Conservation (phyloP, 2,329 filamentous ascomycete genomes). For the Mariannaea elegans region DNA sequence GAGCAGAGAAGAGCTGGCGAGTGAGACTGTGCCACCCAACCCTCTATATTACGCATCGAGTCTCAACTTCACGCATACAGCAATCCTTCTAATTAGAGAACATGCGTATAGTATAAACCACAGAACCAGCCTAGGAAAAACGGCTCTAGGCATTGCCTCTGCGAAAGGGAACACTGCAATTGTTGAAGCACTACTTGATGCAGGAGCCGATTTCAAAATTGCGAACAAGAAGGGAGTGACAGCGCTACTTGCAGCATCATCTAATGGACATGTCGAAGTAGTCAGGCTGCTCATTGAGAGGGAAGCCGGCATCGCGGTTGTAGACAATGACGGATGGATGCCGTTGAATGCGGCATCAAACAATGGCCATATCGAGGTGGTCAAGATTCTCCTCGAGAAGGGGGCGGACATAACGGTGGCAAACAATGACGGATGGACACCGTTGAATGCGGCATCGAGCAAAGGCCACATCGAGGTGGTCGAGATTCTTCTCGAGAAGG, state of each 20-base stretch:
- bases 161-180: neutral
- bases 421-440: no score
- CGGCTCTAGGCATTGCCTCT: neutral
- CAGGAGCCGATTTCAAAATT: neutral
- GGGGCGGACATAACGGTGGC: neutral
- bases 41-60: neutral
- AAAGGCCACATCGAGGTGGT: no score
- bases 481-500: neutral
- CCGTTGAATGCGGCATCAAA: neutral
- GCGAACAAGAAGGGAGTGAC: neutral
- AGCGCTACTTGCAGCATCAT: neutral
- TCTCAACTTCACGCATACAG: neutral
- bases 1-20: neutral
- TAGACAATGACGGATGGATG: neutral
- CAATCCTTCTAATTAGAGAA: neutral
- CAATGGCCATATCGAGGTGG: neutral
- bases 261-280: neutral
- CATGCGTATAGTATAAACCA: neutral
- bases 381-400: neutral
- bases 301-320: neutral
- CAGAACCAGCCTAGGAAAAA: neutral
- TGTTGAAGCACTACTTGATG: neutral
- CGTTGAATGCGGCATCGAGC: no score
- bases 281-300: neutral
- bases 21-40: neutral